Evolutionary conservation across 2,329 filamentous ascomycete species (phyloP).

Genomic region (Teratosphaeria zuluensis): DNA sequence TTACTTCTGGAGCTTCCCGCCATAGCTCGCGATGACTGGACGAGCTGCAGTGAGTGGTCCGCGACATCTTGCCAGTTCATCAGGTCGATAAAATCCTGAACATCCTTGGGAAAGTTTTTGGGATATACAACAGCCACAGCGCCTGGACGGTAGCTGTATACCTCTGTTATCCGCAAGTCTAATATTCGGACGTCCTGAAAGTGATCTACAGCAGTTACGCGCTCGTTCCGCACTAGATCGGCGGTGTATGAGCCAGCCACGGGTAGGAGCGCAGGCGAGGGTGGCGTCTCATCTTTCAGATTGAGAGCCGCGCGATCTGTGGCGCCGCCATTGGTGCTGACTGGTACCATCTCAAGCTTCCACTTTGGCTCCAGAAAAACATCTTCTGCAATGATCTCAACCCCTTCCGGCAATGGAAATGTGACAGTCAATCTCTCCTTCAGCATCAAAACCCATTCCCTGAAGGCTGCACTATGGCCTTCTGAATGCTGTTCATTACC

Average conservation of each 20-base stretch:
- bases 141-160: constrained; percentile 54
- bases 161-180: constrained; percentile 42
- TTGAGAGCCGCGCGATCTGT: constrained; percentile 4
- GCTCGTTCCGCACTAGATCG: constrained; percentile 53
- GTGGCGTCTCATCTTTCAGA: not conserved
- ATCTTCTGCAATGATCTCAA: constrained; percentile 63
- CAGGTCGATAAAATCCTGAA: constrained; percentile 63
- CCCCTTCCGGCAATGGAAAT: constrained; percentile 58
- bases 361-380: constrained; percentile 69
- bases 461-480: constrained; percentile 49
- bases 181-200: constrained; percentile 91
- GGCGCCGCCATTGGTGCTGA: not conserved
- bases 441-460: constrained; percentile 43
- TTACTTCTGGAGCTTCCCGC: constrained; percentile 16
- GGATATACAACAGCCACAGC: constrained; percentile 76
- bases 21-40: constrained; percentile 24
- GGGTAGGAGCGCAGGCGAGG: constrained; percentile 39
- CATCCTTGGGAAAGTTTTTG: constrained; percentile 75
- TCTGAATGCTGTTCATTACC: constrained; percentile 90
- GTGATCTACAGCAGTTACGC: constrained; percentile 66
- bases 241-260: constrained; percentile 50
- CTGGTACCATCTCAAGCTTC: constrained; percentile 32
- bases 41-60: constrained; percentile 55
- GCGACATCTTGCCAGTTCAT: constrained; percentile 72
- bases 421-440: constrained; percentile 54